Evolutionary conservation across 495 filamentous ascomycete species (phyloP), one percentile per base, ranked within the genome.

Genomic region (Pseudotulostoma volvatum): DNA sequence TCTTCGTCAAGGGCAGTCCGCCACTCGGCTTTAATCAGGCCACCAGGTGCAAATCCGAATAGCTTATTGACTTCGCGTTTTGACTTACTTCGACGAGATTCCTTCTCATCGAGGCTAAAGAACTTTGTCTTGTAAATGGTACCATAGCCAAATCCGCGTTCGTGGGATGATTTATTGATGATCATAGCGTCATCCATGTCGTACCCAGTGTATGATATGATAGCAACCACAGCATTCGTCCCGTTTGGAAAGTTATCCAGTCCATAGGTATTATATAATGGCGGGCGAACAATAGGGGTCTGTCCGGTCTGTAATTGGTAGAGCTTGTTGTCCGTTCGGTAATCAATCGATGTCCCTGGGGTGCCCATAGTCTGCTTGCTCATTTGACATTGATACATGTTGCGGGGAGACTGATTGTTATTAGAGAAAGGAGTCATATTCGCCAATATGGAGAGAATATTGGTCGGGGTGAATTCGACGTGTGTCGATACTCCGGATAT

Each of bases 121-220:
- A 86, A 77, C 60, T 95, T 94, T 23, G 84, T 92, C 65, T 97
- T 97, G 70, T 94, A 96, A 52, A 97, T 83, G 5, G 84, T 93
- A 33, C 90, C 90, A 54, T 96, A 74, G 33, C 81, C 87, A 52
- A 96, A 96, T n/a, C 90, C 90, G 41, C 90, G 79, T 57, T 97
- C 90, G 60, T 95, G 84, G 2, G 88, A 76, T 9, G 88, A 95
- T 55, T 97, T 97, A 66, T 95, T 95, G 51, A 97, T 69, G 47
- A 97, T 95, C 90, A 97, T 97, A 56, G 90, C 90, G 62, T 97
- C 90, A 66, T 97, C 90, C 90, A 97, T 96, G 68, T 97, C 90
- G 55, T 95, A 96, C 33, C 88, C 90, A 4, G 90, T 96, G 61
- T 97, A 97, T 3, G 90, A 93, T 41, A 97, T 93, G 53, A 97